A percentile compares a stretch with the other conserved stretches of the same genome.
phyloP scores from a whole-genome alignment of 495 filamentous ascomycete species.

The Annulohypoxylon maeteangense region DNA sequence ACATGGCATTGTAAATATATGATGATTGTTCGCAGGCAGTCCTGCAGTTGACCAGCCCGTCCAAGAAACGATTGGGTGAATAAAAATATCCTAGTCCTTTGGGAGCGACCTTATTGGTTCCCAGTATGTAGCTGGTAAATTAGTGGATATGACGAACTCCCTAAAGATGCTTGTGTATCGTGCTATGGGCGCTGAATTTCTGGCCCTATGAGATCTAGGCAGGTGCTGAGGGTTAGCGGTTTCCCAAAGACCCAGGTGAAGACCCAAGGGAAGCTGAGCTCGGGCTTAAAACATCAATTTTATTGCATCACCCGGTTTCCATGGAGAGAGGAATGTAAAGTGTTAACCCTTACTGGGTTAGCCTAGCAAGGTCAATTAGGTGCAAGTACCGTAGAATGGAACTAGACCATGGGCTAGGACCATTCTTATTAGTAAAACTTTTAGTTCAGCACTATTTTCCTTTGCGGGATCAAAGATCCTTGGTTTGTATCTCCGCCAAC shows the following conservation, averaged over 20 bases:
- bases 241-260: not conserved
- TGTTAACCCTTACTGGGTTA: constrained; percentile 20
- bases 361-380: constrained; percentile 3
- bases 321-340: constrained; percentile 29
- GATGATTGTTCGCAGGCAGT: constrained; percentile 12
- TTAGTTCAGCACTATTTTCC: constrained; percentile 23
- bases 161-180: constrained; percentile 23
- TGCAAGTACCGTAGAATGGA: constrained; percentile 13
- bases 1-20: constrained; percentile 9
- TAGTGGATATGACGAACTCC: constrained; percentile 31
- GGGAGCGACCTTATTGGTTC: constrained; percentile 17
- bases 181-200: constrained; percentile 23
- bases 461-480: not conserved
- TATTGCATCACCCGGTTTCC: constrained; percentile 33
- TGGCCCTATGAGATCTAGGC: constrained; percentile 40
- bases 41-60: constrained; percentile 14
- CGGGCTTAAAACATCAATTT: constrained; percentile 31
- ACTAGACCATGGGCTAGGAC: not conserved
- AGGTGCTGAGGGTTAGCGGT: not conserved
- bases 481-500: constrained; percentile 17
- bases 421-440: constrained; percentile 2
- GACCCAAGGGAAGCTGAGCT: constrained; percentile 30
- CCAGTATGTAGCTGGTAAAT: constrained; percentile 35
- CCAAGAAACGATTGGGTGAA: constrained; percentile 25
- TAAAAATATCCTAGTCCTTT: constrained; percentile 16